phyloP scores from a whole-genome alignment of 768 basidiomycete genomes.

The Collybia nuda region DNA sequence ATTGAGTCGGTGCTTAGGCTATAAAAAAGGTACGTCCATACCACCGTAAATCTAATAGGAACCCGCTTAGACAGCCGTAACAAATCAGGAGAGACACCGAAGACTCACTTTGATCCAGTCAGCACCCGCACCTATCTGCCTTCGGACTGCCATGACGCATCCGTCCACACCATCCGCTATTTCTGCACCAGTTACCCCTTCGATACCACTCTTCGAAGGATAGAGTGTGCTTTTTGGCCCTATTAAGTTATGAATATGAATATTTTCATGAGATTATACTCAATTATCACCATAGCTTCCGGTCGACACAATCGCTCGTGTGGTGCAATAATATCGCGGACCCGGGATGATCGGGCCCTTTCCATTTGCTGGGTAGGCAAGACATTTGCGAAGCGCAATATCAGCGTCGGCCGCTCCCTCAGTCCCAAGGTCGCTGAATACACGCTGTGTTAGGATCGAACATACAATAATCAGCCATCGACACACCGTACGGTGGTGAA shows the following conservation, averaged over 20 bases:
- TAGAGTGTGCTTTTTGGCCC: slow-evolving; percentile 53
- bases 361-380: slow-evolving; percentile 23
- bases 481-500: slow-evolving; percentile 61
- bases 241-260: slow-evolving; percentile 17
- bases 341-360: slow-evolving; percentile 50
- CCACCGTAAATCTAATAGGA: slow-evolving; percentile 50
- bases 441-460: neutral
- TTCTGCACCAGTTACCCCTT: slow-evolving; percentile 58
- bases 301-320: slow-evolving; percentile 57
- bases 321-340: slow-evolving; percentile 62
- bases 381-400: slow-evolving; percentile 53
- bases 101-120: slow-evolving; percentile 63
- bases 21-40: slow-evolving; percentile 15
- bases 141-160: slow-evolving; percentile 54
- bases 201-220: slow-evolving; percentile 48
- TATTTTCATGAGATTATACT: neutral
- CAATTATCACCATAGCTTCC: slow-evolving; percentile 53
- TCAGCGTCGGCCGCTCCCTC: slow-evolving; percentile 68
- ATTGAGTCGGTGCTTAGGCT: too few species aligned
- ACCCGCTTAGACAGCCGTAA: neutral
- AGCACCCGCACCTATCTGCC: slow-evolving; percentile 63
- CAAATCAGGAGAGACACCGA: neutral
- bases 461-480: neutral
- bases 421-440: slow-evolving; percentile 59
- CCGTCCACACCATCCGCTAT: slow-evolving; percentile 57